Evolutionary conservation across 140 eudicot species (phyloP), one percentile per base, ranked within the genome.

Genomic region (Stevia rebaudiana): DNA sequence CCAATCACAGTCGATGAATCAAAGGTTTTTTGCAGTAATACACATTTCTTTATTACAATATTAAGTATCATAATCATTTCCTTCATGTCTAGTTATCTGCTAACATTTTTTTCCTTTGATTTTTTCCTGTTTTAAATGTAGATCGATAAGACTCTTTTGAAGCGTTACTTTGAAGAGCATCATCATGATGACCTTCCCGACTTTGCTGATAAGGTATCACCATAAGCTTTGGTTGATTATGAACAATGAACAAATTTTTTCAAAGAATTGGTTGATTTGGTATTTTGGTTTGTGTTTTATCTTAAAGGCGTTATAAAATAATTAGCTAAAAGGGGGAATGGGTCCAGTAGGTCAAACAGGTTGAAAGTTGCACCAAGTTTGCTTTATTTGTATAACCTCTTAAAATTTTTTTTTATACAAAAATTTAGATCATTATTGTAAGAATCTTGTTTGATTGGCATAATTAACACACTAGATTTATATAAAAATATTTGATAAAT

Each of bases 1-100:
- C 98, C 98, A n/a, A 92, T 92, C 49, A 54, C 76, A 64, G 98
- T 92, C 11, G 98, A 92, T 57, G 98, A 92, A 61, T 82, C 98
- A 33, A 92, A 88, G 96, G 98, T 92, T 63, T 63, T 68, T 31
- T 37, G 17, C 41, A 44, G 30, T 13, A 16, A 55, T 65, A 47
- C 25, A 53, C 50, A 16, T 43, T 11, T 10, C 13, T 19, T 9
- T 52, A 40, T 57, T 35, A 44, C n/a, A 21, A 53, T 41, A 28
- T 28, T 50, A 62, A 23, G 15, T 80, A 33, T 28, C 17, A n/a
- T 47, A 59, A 51, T 68, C 33, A 40, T 30, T 30, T 0, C 43
- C 15, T 28, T 56, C 37, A 12, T 52, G 49, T 46, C 52, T 22
- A 23, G 41, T 52, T 46, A 36, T 28, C 57, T 23, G 15, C 49